Evolutionary conservation across 257 asterid genomes (phyloP).

Genomic region (Rubia yunnanensis): DNA sequence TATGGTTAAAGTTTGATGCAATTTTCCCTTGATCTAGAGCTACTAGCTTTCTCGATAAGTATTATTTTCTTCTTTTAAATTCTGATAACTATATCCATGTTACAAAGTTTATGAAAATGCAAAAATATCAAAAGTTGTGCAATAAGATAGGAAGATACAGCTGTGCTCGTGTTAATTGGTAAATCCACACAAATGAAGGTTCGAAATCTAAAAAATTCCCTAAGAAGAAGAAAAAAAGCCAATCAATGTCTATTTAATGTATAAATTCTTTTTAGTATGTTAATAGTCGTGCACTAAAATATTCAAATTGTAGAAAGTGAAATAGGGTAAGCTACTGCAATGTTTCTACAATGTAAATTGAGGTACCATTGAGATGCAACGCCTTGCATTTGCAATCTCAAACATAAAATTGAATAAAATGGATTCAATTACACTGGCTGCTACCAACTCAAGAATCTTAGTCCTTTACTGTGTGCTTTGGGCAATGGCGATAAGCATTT

Average conservation of each 20-base stretch:
- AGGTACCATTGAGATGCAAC: neutral
- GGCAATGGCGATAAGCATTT: neutral
- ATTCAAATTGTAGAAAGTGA: neutral
- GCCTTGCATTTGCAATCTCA: neutral
- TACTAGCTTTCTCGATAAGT: neutral
- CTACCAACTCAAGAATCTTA: neutral
- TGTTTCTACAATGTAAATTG: neutral
- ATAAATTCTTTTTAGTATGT: neutral
- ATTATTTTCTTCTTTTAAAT: neutral
- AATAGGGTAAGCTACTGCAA: neutral
- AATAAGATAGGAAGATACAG: neutral
- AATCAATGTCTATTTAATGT: neutral
- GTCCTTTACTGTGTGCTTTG: neutral
- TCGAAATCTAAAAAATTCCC: neutral
- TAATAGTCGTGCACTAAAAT: neutral
- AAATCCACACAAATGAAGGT: neutral
- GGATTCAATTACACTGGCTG: neutral
- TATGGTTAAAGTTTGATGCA: neutral
- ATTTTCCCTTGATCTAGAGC: neutral
- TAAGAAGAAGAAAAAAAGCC: neutral
- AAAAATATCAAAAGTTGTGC: neutral
- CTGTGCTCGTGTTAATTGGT: no score
- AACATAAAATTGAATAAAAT: neutral
- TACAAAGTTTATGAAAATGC: neutral
- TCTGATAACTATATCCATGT: neutral